Evolutionary conservation across 139 green algal species (phyloP).

Genomic region (Axilococcus clingmanii): DNA sequence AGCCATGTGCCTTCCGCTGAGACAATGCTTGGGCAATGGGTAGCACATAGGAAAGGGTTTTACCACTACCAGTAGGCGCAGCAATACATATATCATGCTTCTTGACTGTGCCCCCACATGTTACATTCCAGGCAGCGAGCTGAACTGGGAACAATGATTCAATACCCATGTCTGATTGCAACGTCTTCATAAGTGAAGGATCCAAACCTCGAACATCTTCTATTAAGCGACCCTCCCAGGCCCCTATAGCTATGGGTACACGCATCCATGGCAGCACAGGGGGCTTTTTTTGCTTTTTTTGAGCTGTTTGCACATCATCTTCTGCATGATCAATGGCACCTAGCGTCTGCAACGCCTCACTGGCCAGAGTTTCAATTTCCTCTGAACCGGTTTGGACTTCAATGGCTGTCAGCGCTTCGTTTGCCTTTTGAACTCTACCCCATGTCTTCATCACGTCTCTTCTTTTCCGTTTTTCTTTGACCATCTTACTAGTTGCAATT

Average conservation of each 20-base stretch:
- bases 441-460: too few relatives aligned
- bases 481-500: too few relatives aligned
- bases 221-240: constrained; percentile 29
- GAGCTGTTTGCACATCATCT: background rate
- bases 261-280: constrained; percentile 77
- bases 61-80: constrained; percentile 80
- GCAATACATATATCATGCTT: constrained; percentile 77
- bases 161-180: constrained; percentile 32
- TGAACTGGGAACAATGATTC: constrained; percentile 71
- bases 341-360: background rate
- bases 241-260: constrained; percentile 51
- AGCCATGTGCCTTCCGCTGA: background rate
- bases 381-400: too few relatives aligned
- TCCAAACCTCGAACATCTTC: constrained; percentile 45
- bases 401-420: too few relatives aligned
- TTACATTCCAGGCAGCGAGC: constrained; percentile 55
- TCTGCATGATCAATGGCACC: background rate
- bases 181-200: constrained; percentile 17
- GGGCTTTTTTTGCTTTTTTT: background rate
- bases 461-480: too few relatives aligned
- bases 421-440: too few relatives aligned
- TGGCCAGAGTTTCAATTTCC: too few relatives aligned
- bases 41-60: constrained; percentile 81
- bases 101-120: constrained; percentile 46
- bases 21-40: constrained; percentile 60